phyloP scores from a whole-genome alignment of 495 filamentous ascomycete genomes.

The Daldinia concentrica region DNA sequence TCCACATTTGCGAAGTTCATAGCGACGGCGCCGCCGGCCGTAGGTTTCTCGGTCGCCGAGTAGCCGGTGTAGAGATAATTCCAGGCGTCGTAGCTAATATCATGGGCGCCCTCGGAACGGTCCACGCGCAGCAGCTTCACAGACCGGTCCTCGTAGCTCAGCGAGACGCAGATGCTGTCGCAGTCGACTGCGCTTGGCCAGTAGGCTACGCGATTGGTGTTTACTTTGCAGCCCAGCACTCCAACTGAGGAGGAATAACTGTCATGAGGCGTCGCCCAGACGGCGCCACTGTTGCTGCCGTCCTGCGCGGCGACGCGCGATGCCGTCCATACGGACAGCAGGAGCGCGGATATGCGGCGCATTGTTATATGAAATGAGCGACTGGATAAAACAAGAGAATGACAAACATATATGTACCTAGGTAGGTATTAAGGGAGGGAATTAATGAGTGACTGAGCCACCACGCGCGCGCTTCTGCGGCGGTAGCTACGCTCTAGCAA shows the following conservation, averaged over 20 bases:
- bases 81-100: constrained; percentile 62
- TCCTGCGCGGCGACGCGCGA: constrained; percentile 39
- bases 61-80: constrained; percentile 58
- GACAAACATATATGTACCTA: too few relatives aligned
- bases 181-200: constrained; percentile 60
- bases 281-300: constrained; percentile 45
- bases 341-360: constrained; percentile 31
- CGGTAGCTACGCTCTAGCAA: constrained; percentile 17
- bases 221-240: constrained; percentile 60
- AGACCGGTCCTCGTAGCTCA: constrained; percentile 53
- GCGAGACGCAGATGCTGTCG: constrained; percentile 56
- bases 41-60: constrained; percentile 54
- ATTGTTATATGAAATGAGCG: constrained; percentile 21
- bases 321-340: constrained; percentile 11
- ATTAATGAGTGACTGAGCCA: constrained; percentile 14
- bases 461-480: constrained; percentile 27
- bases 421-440: not conserved
- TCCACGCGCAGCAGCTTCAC: constrained; percentile 59
- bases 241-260: constrained; percentile 60
- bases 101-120: constrained; percentile 58
- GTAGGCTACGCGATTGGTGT: constrained; percentile 60
- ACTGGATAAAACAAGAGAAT: constrained; percentile 8
- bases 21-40: constrained; percentile 53
- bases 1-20: constrained; percentile 55
- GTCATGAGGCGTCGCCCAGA: constrained; percentile 61